Base-by-base conservation (phyloP, 1,284 basidiomycete genomes). In the Pisolithus thermaeus region DNA sequence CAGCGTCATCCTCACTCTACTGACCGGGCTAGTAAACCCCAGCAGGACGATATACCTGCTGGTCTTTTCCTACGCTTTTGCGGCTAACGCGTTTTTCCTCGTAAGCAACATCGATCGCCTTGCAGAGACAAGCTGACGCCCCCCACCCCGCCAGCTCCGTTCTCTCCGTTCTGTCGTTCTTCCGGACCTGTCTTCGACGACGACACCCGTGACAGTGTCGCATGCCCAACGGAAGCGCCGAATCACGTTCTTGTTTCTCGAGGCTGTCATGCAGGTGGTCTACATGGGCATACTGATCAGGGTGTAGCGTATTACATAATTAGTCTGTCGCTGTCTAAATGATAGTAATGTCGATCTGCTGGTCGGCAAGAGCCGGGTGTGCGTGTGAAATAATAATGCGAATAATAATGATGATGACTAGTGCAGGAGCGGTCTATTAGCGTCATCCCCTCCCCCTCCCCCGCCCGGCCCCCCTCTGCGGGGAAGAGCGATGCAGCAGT, bases 81-180 rank as follows among this genome's bases (percentile, higher is more conserved):
- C 86, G 30, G 90, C 95, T 18, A 96, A 95, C 56, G 92, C 88
- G 0, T 96, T 98, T 72, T 98, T 99, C 80, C 74, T 97, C 46
- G 91, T 93, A 61, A 57, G 87, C 78, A 27, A 20, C 1, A 41
- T 41, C 46, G 5, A 22, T 28, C 30, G 41, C 46, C 22, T n/a
- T 20, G 20, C 56, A 37, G 48, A 36, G 23, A 4, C 28, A 42
- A 40, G 47, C 48, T 30, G 42, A 18, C 42, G 18, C 39, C 36
- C 8, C 32, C 14, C 16, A 14, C 16, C n/a, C 30, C 9, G 16
- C 30, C 62, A 94, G 91, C 82, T 94, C 38, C 91, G 94, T 49
- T 95, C 94, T 4, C 78, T 98, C 25, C 90, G 93, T 51, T 92
- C 92, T 40, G 85, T 97, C 49, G 83, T 97, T 46, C 79, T 97